A percentile compares a stretch with the other conserved stretches of the same genome.
These are phyloP conservation scores for Escallonia herrerae DNA, from an alignment of 129 eudicot genomes.

Conservation along the genomic window DNA sequence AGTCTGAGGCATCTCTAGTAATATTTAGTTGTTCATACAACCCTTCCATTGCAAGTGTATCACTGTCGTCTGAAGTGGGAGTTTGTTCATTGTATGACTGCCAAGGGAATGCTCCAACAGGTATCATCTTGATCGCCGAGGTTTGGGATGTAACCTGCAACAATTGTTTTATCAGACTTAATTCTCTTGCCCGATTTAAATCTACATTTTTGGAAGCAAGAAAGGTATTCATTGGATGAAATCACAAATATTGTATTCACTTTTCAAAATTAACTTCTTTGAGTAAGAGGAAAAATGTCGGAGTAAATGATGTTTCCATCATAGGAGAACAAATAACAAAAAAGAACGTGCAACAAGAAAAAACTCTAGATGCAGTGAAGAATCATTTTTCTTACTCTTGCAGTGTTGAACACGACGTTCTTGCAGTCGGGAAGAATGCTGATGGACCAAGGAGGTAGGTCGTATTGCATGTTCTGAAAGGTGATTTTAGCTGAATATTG, in stretches of 20 bases:
- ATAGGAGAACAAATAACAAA: no score
- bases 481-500: conserved; percentile 47
- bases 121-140: conserved; percentile 43
- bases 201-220: background rate
- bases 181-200: background rate
- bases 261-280: no score
- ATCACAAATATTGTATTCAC: no score
- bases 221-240: background rate
- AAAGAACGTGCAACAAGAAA: background rate
- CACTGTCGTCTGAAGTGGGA: conserved; percentile 63
- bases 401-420: conserved; percentile 74
- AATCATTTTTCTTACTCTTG: conserved; percentile 36
- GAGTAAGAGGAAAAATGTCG: background rate
- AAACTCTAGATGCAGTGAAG: background rate
- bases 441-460: conserved; percentile 93
- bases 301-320: no score
- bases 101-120: conserved; percentile 55
- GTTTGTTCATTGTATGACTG: conserved; percentile 70
- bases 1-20: conserved; percentile 84
- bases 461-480: conserved; percentile 49
- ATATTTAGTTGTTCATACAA: conserved; percentile 69
- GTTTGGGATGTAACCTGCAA: conserved; percentile 49
- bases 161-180: background rate
- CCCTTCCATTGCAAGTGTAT: conserved; percentile 47
- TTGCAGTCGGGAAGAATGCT: conserved; percentile 95